These are phyloP conservation scores for Jacaranda copaia DNA, from an alignment of 257 asterid genomes.

Conservation along the genomic window DNA sequence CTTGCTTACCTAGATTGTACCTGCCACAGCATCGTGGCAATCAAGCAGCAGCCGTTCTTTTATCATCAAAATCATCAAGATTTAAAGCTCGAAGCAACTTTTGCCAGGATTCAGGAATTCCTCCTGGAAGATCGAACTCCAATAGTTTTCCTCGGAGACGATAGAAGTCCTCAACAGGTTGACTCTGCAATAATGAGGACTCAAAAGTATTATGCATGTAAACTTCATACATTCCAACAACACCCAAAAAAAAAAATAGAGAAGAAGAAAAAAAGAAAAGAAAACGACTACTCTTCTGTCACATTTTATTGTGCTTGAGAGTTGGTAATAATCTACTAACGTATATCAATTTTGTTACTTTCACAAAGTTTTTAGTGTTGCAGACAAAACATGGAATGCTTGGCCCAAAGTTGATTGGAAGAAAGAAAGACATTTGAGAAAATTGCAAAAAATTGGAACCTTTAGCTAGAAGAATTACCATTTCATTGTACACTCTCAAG, in stretches of 20 bases:
- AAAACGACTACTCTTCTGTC: neutral
- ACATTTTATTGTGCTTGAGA: neutral
- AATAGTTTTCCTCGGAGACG: slow-evolving; percentile 74
- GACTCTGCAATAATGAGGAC: slow-evolving; percentile 59
- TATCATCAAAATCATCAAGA: slow-evolving; percentile 70
- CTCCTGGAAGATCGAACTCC: slow-evolving; percentile 96
- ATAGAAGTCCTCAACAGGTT: slow-evolving; percentile 85
- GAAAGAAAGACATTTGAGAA: neutral
- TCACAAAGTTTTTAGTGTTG: neutral
- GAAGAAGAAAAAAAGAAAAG: neutral
- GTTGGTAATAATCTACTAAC: slow-evolving; percentile 11
- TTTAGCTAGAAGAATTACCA: slow-evolving; percentile 50
- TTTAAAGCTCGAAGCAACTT: slow-evolving; percentile 85
- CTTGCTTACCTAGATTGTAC: slow-evolving; percentile 34
- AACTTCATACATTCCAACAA: neutral
- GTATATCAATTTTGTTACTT: neutral
- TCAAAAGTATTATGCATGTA: slow-evolving; percentile 12
- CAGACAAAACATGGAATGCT: neutral
- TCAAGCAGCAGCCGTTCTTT: slow-evolving; percentile 80
- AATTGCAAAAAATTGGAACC: neutral
- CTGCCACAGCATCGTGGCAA: neutral
- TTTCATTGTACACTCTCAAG: slow-evolving; percentile 73
- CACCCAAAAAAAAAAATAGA: no score
- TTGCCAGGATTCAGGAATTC: slow-evolving; percentile 92
- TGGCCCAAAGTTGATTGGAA: slow-evolving; percentile 10